phyloP scores from a whole-genome alignment of 2,329 filamentous ascomycete species.

The Stachybotrys chartarum region DNA sequence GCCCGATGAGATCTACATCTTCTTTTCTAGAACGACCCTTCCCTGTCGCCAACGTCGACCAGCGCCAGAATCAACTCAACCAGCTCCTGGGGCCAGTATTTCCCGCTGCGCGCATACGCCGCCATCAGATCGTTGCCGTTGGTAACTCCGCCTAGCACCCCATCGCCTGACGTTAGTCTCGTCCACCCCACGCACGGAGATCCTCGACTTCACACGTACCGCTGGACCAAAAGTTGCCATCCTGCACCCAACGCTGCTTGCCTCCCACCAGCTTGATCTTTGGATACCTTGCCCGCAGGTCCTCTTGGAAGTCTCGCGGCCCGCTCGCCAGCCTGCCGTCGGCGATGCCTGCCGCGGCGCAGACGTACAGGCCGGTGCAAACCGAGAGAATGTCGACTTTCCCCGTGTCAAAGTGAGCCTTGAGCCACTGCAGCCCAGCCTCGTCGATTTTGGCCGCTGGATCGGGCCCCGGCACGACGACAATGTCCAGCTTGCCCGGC shows the following conservation, averaged over 20 bases:
- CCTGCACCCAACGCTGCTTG: constrained; percentile 40
- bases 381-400: constrained; percentile 42
- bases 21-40: constrained; percentile 29
- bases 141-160: constrained; percentile 40
- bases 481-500: constrained; percentile 42
- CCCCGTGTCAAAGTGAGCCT: constrained; percentile 26
- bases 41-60: constrained; percentile 42
- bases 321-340: constrained; percentile 39
- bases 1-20: background rate
- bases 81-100: constrained; percentile 33
- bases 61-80: constrained; percentile 35
- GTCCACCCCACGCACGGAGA: background rate
- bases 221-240: constrained; percentile 48
- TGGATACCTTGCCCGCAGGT: constrained; percentile 29
- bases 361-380: constrained; percentile 43
- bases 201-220: constrained; percentile 26
- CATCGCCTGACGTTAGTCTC: background rate
- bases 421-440: constrained; percentile 33
- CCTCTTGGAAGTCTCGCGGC: constrained; percentile 34
- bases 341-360: constrained; percentile 40
- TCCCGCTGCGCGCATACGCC: constrained; percentile 38
- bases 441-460: constrained; percentile 24
- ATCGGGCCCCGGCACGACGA: constrained; percentile 44
- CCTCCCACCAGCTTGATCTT: constrained; percentile 35
- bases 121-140: constrained; percentile 50